Conservation (phyloP, 2,329 filamentous ascomycete genomes). For the Aspergillus ustus region DNA sequence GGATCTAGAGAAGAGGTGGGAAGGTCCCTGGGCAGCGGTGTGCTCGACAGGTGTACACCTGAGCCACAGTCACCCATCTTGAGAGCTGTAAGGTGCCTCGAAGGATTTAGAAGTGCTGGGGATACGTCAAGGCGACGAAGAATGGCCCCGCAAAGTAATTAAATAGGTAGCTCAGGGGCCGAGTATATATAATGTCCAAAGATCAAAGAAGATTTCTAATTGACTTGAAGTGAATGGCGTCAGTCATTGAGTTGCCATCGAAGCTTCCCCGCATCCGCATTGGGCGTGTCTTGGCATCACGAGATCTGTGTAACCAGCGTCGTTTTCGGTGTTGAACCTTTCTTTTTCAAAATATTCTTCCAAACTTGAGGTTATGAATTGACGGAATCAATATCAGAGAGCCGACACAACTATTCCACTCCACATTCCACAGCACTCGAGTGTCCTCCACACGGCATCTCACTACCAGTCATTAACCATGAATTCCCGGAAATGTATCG, state of each 20-base stretch:
- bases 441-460: not conserved
- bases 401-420: not conserved
- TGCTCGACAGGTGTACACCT: slow-evolving; percentile 17
- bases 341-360: not conserved
- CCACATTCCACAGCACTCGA: not conserved
- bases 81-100: not conserved
- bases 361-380: not conserved
- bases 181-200: slow-evolving; percentile 4
- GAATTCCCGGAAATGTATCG: not conserved
- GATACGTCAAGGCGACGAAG: not conserved
- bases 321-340: too few species aligned
- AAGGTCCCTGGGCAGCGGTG: slow-evolving; percentile 22
- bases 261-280: slow-evolving; percentile 21
- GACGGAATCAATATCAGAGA: not conserved
- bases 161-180: not conserved
- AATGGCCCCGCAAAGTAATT: not conserved
- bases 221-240: slow-evolving; percentile 7
- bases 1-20: slow-evolving; percentile 21
- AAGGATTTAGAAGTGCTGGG: slow-evolving; percentile 14
- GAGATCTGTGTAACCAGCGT: slow-evolving; percentile 11
- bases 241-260: not conserved
- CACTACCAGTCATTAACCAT: not conserved
- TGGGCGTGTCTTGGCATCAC: slow-evolving; percentile 25
- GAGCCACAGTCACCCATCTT: slow-evolving; percentile 41
- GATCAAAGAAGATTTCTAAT: slow-evolving; percentile 7